Base-by-base conservation (phyloP, 495 filamentous ascomycete species). In the Letharia columbiana region DNA sequence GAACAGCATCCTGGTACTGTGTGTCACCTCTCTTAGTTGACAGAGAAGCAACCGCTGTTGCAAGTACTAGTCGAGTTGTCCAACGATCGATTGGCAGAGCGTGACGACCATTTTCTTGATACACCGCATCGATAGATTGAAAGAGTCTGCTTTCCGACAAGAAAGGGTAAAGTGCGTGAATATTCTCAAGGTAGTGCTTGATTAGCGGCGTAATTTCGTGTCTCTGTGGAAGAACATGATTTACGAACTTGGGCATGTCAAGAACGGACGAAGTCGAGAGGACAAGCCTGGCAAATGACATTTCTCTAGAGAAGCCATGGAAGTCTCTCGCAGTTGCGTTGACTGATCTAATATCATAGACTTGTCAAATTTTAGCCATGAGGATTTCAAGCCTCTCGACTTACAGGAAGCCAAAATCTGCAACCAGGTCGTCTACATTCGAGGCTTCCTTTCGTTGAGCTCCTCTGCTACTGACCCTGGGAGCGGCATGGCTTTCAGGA, bases 281-380 rank as follows among this genome's bases (percentile, higher is more conserved):
- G 61, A 94, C 84, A 56, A 96, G 80, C 23, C 89, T 87, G 41
- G 90, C 89, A 78, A 95, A 96, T 10, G 90, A 92, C 80, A 94
- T 91, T 68, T 86, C 87, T 58, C 82, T 84, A 35, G 89, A 86
- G 61, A 92, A 92, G 12, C 91, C 90, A 73, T 92, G 87, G 70
- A 96, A 98, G 75, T 96, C 92, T 64, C 91, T 82, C 8, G 92
- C 92, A 4, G 91, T 94, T 39, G 92, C 91, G 78, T 94, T 96
- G 71, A 98, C 87, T 10, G 91, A 89, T 63, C 91, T 95, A 66
- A 2, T 58, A 31, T 42, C 60, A 58, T 40, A 20, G 39, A n/a
- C 35, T 63, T 39, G 54, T 64, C 52, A 64, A 44, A 31, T n/a
- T 9, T 58, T 18, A 41, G 41, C 28, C 18, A 44, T 23, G 18